Evolutionary conservation across 768 basidiomycete genomes (phyloP).

Genomic region (Kwoniella sp.): DNA sequence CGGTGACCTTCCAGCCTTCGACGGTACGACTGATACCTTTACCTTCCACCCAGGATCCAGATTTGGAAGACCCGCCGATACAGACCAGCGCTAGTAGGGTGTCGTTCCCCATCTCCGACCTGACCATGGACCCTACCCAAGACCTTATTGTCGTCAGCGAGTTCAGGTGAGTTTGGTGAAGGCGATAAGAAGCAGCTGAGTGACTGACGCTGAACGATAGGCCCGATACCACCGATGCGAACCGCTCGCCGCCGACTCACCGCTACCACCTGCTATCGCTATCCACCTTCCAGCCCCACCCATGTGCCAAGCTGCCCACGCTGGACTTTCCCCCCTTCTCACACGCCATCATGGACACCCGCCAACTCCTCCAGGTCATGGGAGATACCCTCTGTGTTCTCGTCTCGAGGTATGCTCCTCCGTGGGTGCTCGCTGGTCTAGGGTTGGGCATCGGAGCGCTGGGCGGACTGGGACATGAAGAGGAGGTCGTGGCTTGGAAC

Average conservation of each 20-base stretch:
- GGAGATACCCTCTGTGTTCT: slow-evolving; percentile 58
- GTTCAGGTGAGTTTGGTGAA: slow-evolving; percentile 52
- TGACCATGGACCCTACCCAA: slow-evolving; percentile 61
- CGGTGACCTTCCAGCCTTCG: slow-evolving; percentile 17
- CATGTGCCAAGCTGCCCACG: slow-evolving; percentile 27
- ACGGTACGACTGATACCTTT: slow-evolving; percentile 40
- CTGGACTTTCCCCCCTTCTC: slow-evolving; percentile 40
- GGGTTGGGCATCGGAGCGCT: slow-evolving; percentile 16
- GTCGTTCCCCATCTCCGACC: slow-evolving; percentile 43
- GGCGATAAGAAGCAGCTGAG: neutral
- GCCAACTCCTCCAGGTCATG: slow-evolving; percentile 56
- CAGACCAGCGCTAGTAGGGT: slow-evolving; percentile 24
- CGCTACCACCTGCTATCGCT: slow-evolving; percentile 44
- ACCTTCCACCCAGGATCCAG: slow-evolving; percentile 35
- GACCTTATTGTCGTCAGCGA: slow-evolving; percentile 59
- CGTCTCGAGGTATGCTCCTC: slow-evolving; percentile 48
- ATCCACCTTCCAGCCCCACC: slow-evolving; percentile 41
- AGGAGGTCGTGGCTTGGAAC: slow-evolving; percentile 61
- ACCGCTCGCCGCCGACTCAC: slow-evolving; percentile 25
- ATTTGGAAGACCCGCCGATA: slow-evolving; percentile 23
- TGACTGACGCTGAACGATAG: slow-evolving; percentile 7
- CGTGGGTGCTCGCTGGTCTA: slow-evolving; percentile 35
- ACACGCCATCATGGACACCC: slow-evolving; percentile 24
- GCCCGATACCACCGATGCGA: slow-evolving; percentile 8
- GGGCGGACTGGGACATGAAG: slow-evolving; percentile 38